These are phyloP conservation scores for Lumnitzera racemosa DNA, from an alignment of 345 rosid species.

Conservation along the genomic window DNA sequence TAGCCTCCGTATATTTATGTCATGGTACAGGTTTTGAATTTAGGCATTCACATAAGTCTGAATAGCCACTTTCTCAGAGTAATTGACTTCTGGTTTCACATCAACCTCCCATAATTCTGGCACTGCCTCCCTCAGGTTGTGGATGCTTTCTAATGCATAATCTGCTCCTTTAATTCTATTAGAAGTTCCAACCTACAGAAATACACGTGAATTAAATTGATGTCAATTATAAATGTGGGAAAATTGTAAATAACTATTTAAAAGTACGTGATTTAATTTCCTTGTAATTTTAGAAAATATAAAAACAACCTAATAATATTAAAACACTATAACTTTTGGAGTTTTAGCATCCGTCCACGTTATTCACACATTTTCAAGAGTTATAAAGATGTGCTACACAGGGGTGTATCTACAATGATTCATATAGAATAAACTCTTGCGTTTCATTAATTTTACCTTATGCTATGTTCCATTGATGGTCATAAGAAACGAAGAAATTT, in stretches of 20 bases:
- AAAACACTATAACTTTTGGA: too few relatives aligned
- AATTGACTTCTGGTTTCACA: slow-evolving; percentile 30
- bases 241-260: too few relatives aligned
- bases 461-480: background rate
- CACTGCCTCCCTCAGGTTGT: slow-evolving; percentile 70
- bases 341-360: too few relatives aligned
- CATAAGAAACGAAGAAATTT: background rate
- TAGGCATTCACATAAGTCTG: slow-evolving; percentile 64
- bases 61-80: slow-evolving; percentile 36
- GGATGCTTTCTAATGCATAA: slow-evolving; percentile 71
- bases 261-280: too few relatives aligned
- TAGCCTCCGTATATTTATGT: too few relatives aligned
- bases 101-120: slow-evolving; percentile 63
- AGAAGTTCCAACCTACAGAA: slow-evolving; percentile 58
- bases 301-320: too few relatives aligned
- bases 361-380: too few relatives aligned
- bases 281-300: too few relatives aligned
- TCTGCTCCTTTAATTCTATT: slow-evolving; percentile 60
- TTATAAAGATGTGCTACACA: too few relatives aligned
- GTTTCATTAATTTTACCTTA: background rate
- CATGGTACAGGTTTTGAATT: background rate
- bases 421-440: background rate
- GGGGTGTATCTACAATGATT: too few relatives aligned
- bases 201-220: background rate
- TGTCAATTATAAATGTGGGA: too few relatives aligned